Percentiles rank a stretch among this genome's conserved stretches.
These are phyloP conservation scores for Cyphellophora europaea DNA, from an alignment of 2,329 filamentous ascomycete species.

Conservation along the genomic window DNA sequence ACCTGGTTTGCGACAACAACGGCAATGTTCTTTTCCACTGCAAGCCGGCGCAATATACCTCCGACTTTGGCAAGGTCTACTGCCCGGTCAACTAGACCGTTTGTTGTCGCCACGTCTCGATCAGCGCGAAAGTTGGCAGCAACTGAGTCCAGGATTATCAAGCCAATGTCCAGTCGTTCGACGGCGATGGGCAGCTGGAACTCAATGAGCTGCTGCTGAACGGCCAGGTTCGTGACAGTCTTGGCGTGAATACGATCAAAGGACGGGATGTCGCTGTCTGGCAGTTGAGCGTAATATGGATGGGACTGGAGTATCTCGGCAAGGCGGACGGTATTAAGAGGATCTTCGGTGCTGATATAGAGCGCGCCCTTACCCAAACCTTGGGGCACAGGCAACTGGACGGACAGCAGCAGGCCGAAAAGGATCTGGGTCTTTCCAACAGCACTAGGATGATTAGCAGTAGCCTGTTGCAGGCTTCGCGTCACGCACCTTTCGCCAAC, in stretches of 20 bases:
- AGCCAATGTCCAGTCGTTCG: constrained; percentile 62
- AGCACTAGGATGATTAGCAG: constrained; percentile 44
- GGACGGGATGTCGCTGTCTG: constrained; percentile 44
- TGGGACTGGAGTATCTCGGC: constrained; percentile 66
- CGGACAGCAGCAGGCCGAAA: constrained; percentile 70
- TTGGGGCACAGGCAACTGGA: constrained; percentile 66
- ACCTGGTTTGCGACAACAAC: constrained; percentile 95
- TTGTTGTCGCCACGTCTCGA: constrained; percentile 35
- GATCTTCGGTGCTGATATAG: constrained; percentile 89
- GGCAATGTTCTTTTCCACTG: constrained; percentile 63
- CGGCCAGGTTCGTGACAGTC: constrained; percentile 79
- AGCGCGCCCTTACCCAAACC: constrained; percentile 67
- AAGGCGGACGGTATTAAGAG: constrained; percentile 72
- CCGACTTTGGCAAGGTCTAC: constrained; percentile 68
- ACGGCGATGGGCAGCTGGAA: constrained; percentile 88
- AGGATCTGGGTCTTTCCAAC: constrained; percentile 94
- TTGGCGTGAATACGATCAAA: constrained; percentile 72
- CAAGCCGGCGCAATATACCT: constrained; percentile 64
- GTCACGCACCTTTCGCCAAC: constrained; percentile 68
- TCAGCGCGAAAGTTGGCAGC: constrained; percentile 94
- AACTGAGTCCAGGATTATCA: constrained; percentile 82
- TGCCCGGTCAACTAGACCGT: constrained; percentile 62
- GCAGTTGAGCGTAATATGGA: constrained; percentile 44
- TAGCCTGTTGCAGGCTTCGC: background rate
- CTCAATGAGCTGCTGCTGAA: constrained; percentile 86